Evolutionary conservation across 345 rosid species (phyloP), one percentile per base, ranked within the genome.

Genomic region (Alliaria petiolata): DNA sequence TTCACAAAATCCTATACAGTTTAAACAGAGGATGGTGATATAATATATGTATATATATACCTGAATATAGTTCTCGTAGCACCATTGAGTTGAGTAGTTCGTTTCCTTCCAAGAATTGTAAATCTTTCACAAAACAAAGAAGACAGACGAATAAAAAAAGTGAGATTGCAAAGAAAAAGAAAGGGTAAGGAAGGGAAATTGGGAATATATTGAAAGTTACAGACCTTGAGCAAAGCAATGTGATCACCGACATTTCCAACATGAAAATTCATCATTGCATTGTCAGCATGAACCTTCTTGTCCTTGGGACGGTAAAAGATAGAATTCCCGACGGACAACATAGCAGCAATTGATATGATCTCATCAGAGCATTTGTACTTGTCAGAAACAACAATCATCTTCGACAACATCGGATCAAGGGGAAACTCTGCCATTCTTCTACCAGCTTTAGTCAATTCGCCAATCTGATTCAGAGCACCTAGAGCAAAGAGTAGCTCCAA

Each of bases 351-450:
- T 11, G 96, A 87, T 43, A 91, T 87, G 26, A 87, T 75, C 78
- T 91, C 96, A 56, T 91, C 97, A 1, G 96, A 89, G 73, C 97
- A 89, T 71, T 83, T 83, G 71, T 79, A 84, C 60, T 85, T 86
- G 56, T 89, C 96, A 12, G 93, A 89, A 68, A 87, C 96, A 76
- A 86, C 96, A 30, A 91, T 91, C 90, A 82, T 86, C 67, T 89
- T 89, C 9, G 96, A 87, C 30, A 81, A 78, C 96, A 85, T 91
- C 2, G 97, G 96, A 72, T 87, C 96, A 57, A 89, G 85, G 7
- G 97, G 97, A 56, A 91, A 91, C 69, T 91, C 96, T 7, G 97
- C 91, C 96, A 91, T 91, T 58, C 87, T 74, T 65, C 96, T 78
- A 40, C 96, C 97, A 62, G 79, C 85, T 71, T 89, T 89, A n/a